Evolutionary conservation across 2,329 filamentous ascomycete genomes (phyloP).

Genomic region (Cercospora nicotianae): DNA sequence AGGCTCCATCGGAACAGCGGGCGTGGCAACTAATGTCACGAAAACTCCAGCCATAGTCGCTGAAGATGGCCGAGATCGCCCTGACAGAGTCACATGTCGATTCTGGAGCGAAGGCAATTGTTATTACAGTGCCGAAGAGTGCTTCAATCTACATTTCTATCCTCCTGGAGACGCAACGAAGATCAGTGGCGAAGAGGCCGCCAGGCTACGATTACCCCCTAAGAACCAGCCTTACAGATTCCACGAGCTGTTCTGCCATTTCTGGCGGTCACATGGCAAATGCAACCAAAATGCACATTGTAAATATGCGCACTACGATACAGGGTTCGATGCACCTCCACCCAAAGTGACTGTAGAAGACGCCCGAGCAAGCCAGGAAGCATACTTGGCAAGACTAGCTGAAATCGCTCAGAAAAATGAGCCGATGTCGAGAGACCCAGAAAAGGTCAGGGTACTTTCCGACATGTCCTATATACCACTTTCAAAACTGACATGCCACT

Average conservation of each 20-base stretch:
- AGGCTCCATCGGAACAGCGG: neutral
- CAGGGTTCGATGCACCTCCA: conserved; percentile 17
- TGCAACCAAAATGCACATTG: conserved; percentile 22
- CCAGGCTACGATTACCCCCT: neutral
- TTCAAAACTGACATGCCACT: conserved; percentile 23
- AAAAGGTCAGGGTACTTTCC: neutral
- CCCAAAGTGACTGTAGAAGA: conserved; percentile 7
- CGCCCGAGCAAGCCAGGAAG: conserved; percentile 2
- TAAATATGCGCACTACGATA: conserved; percentile 30
- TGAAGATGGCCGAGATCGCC: neutral
- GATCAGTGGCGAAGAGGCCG: neutral
- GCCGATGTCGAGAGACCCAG: conserved; percentile 9
- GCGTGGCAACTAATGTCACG: neutral
- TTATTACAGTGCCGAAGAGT: conserved; percentile 7
- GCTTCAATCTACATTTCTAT: conserved; percentile 11
- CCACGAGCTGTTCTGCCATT: neutral
- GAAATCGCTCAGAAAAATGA: neutral
- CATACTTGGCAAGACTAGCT: neutral
- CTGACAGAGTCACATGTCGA: conserved; percentile 9
- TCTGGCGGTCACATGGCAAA: neutral
- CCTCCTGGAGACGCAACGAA: conserved; percentile 3
- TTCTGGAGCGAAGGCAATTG: conserved; percentile 17
- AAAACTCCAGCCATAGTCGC: neutral
- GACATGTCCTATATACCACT: neutral
- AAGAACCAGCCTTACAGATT: neutral